Evolutionary conservation across 768 basidiomycete genomes (phyloP).

Genomic region (Zangia roseola): DNA sequence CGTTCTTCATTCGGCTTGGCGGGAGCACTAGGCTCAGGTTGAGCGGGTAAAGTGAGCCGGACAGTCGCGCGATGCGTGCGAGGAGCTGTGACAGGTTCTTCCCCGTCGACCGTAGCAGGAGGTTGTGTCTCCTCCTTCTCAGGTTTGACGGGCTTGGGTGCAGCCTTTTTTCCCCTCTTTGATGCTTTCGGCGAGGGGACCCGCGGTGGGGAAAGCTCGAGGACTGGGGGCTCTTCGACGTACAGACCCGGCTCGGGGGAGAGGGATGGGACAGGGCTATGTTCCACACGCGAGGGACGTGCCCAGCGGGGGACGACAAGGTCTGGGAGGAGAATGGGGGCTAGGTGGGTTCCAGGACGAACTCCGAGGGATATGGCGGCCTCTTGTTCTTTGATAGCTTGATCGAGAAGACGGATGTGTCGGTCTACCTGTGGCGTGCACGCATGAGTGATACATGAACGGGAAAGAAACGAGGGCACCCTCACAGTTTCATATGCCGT

Average conservation of each 20-base stretch:
- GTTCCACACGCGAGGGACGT: conserved; percentile 42
- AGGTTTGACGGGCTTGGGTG: conserved; percentile 8
- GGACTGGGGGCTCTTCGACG: conserved; percentile 10
- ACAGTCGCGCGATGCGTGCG: conserved; percentile 28
- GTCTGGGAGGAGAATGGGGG: conserved; percentile 60
- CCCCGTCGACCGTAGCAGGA: conserved; percentile 1
- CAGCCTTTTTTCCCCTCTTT: conserved; percentile 26
- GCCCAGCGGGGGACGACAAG: conserved; percentile 55
- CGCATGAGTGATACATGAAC: not conserved
- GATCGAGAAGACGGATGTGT: conserved; percentile 75
- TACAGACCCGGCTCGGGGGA: conserved; percentile 28
- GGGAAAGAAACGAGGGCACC: not conserved
- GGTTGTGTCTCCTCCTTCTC: conserved; percentile 20
- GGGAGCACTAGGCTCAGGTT: conserved; percentile 16
- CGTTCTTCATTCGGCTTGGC: conserved; percentile 50
- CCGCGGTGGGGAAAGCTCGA: conserved; percentile 11
- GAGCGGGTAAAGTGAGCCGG: conserved; percentile 38
- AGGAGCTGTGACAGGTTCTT: conserved; percentile 6
- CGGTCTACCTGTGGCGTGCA: conserved; percentile 59
- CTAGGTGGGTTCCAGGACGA: conserved; percentile 52
- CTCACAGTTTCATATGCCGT: conserved; percentile 69
- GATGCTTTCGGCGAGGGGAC: conserved; percentile 13
- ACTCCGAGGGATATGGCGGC: conserved; percentile 52
- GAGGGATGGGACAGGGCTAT: conserved; percentile 42
- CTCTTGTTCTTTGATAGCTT: conserved; percentile 65